Evolutionary conservation across 192 early-diverging fungal genomes (phyloP).

Genomic region (Podila clonocystis): DNA sequence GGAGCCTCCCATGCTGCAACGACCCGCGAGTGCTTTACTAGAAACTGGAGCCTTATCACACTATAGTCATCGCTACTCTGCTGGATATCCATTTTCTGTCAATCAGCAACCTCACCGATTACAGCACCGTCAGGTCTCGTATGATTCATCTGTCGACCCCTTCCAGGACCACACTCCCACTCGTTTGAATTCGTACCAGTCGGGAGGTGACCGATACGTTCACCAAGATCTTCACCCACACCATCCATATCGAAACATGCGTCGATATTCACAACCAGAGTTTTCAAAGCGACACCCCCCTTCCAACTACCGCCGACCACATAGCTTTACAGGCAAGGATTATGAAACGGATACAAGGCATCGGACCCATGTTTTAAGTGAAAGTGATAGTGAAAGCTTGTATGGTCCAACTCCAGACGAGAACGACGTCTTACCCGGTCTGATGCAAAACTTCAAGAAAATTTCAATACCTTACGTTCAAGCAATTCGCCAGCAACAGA

Average conservation of each 20-base stretch:
- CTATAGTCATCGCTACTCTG: neutral
- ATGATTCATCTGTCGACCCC: neutral
- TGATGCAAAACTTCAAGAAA: conserved; percentile 15
- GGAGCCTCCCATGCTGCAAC: neutral
- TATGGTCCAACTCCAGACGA: neutral
- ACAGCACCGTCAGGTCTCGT: neutral
- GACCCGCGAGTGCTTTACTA: neutral
- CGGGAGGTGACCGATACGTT: neutral
- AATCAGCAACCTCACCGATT: neutral
- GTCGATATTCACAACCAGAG: neutral
- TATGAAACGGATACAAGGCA: neutral
- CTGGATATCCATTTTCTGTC: neutral
- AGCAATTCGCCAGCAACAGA: conserved; percentile 25
- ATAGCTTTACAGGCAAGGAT: conserved; percentile 14
- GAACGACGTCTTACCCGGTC: neutral
- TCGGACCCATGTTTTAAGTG: conserved; percentile 11
- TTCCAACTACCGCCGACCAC: conserved; percentile 19
- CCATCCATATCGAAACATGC: neutral
- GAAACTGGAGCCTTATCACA: neutral
- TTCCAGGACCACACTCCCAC: neutral
- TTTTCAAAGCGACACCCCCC: neutral
- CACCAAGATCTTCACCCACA: neutral
- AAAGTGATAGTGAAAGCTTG: neutral
- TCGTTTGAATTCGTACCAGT: neutral
- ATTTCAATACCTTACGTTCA: conserved; percentile 30